Evolutionary conservation across 805 yeast species (phyloP).

Genomic region (Candida pini): DNA sequence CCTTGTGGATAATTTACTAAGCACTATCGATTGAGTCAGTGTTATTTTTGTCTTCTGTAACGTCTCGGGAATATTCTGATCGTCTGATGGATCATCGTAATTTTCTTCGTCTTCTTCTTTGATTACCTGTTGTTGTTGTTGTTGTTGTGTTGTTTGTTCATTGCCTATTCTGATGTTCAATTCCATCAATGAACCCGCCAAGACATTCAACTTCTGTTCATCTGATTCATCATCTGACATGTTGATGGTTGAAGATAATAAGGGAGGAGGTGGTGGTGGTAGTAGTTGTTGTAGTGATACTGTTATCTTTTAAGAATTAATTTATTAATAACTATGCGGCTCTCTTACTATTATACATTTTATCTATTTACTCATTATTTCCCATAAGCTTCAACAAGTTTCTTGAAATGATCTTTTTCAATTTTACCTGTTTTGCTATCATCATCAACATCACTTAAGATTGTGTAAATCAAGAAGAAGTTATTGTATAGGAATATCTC

Average conservation of each 20-base stretch:
- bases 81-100: constrained; percentile 6
- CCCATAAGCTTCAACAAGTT: constrained; percentile 18
- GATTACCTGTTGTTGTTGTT: neutral
- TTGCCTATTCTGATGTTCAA: constrained; percentile 16
- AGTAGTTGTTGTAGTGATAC: constrained; percentile 2
- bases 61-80: constrained; percentile 10
- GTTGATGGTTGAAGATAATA: neutral
- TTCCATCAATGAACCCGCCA: constrained; percentile 13
- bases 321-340: too few species aligned
- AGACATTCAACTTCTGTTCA: constrained; percentile 2
- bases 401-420: constrained; percentile 16
- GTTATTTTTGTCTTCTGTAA: constrained; percentile 26
- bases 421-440: constrained; percentile 15
- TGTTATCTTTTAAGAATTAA: too few species aligned
- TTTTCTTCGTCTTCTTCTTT: constrained; percentile 2
- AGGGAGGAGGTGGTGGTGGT: neutral
- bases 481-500: constrained; percentile 75
- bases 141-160: neutral
- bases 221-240: constrained; percentile 4
- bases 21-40: constrained; percentile 23
- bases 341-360: neutral
- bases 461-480: constrained; percentile 56
- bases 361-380: too few species aligned
- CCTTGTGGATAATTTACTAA: constrained; percentile 18
- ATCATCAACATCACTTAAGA: constrained; percentile 38